Percentiles rank a stretch among this genome's conserved stretches.
These are phyloP conservation scores for Clohesyomyces aquaticus DNA, from an alignment of 495 filamentous ascomycete species.

Conservation along the genomic window DNA sequence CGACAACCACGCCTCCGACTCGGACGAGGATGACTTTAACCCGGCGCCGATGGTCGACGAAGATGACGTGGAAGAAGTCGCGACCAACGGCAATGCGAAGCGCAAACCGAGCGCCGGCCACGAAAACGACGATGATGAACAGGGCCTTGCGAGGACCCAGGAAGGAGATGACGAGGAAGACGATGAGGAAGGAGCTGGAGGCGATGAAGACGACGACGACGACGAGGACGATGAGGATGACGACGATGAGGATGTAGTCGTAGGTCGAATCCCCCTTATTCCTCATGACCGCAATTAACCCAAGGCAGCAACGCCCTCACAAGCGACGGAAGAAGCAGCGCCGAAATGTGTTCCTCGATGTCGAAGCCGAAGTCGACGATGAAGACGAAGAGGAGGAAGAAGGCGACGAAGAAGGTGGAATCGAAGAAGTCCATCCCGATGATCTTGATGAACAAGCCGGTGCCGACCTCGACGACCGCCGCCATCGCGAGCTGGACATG, in stretches of 20 bases:
- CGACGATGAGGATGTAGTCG: conserved; percentile 40
- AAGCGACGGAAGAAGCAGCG: conserved; percentile 74
- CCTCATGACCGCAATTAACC: conserved; percentile 1
- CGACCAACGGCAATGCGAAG: not conserved
- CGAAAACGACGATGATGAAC: conserved; percentile 55
- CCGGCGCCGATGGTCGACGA: conserved; percentile 69
- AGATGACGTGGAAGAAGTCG: conserved; percentile 49
- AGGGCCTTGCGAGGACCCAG: conserved; percentile 4
- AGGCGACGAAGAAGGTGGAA: conserved; percentile 85
- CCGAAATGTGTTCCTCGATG: conserved; percentile 85
- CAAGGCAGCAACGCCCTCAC: conserved; percentile 66
- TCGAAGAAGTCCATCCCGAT: conserved; percentile 86
- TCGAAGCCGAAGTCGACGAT: conserved; percentile 94
- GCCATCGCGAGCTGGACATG: conserved; percentile 92
- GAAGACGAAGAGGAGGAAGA: conserved; percentile 89
- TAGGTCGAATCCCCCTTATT: conserved; percentile 2
- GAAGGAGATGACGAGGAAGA: conserved; percentile 42
- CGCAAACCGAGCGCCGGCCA: conserved; percentile 47
- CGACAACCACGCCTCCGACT: conserved; percentile 66
- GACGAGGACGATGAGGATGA: conserved; percentile 43
- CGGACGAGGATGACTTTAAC: conserved; percentile 84
- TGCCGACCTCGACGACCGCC: conserved; percentile 82
- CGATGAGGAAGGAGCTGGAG: conserved; percentile 42
- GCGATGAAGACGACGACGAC: conserved; percentile 44
- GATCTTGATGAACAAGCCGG: conserved; percentile 82